Base-by-base conservation (phyloP, 129 eudicot species). In the Artemisia tridentata region DNA sequence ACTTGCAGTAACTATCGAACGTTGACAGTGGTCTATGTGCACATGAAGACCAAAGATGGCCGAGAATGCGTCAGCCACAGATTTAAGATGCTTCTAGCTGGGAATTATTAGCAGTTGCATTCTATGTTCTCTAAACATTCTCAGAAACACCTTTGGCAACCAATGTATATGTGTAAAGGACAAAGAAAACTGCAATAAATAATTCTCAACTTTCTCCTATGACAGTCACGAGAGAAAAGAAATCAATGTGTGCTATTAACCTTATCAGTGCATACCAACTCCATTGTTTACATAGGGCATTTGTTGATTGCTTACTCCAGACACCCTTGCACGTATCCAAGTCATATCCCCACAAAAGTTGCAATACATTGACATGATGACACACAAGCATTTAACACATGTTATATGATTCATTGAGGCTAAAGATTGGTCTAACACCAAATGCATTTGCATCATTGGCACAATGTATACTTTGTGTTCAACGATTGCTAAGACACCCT, bases 1-100 rank as follows among this genome's bases (percentile, higher is more conserved):
- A 78, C 70, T 88, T 69, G 86, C 83, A 7, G 80, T 66, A 50
- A 70, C 84, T 65, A 64, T 64, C 45, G 84, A 57, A 75, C 19
- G 21, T 71, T 9, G 7, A 7, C 27, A 8, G 21, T 31, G 29
- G 38, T 25, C 51, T 13, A 50, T 71, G 45, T 50, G 34, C 29
- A 68, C 18, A 38, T 25, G 16, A 13, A 27, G 72, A 63, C 49
- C 16, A 15, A 41, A 72, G 76, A 72, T 48, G 34, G 19, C 49
- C 11, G 68, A 23, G 58, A 58, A 34, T 5, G 25, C 2, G 13
- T 57, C 3, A 12, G 67, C 5, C 47, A 13, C 67, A 21, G 47
- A 21, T 15, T 58, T 58, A 47, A 41, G 45, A 43, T 56, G 55
- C 55, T 56, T 12, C 10, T 69, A 54, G 52, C 54, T 65, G 27